Evolutionary conservation across 306 rosid species (phyloP).

Genomic region (Cicer judaicum): DNA sequence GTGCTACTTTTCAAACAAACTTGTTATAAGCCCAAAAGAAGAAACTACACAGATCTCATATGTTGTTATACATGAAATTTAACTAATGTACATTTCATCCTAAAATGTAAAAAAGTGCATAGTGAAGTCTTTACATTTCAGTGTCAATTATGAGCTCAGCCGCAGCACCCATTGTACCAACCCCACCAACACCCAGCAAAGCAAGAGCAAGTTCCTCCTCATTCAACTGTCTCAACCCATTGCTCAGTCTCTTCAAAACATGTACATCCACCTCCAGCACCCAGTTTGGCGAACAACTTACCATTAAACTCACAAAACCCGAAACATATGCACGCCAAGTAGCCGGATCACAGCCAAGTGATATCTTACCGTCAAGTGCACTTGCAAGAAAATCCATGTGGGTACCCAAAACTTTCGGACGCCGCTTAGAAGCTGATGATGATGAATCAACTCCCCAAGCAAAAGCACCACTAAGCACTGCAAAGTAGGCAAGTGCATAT

Average conservation of each 20-base stretch:
- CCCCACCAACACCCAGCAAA: conserved; percentile 74
- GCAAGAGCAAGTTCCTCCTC: conserved; percentile 91
- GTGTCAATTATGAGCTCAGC: conserved; percentile 79
- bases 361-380: conserved; percentile 91
- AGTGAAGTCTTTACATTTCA: conserved; percentile 46
- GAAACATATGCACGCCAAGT: conserved; percentile 93
- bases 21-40: neutral
- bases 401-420: conserved; percentile 71
- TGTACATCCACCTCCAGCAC: conserved; percentile 78
- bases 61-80: conserved; percentile 34
- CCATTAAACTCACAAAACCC: conserved; percentile 84
- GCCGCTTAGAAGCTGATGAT: conserved; percentile 79
- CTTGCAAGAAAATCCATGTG: conserved; percentile 96
- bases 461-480: conserved; percentile 79
- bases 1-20: conserved; percentile 38
- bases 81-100: conserved; percentile 43
- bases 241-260: conserved; percentile 80
- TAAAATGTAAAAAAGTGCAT: conserved; percentile 22
- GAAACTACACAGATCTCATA: neutral
- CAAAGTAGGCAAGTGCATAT: conserved; percentile 86
- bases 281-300: conserved; percentile 83
- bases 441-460: conserved; percentile 95
- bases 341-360: conserved; percentile 84
- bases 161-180: conserved; percentile 83
- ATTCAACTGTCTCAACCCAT: conserved; percentile 79